Base-by-base conservation (phyloP, 1,284 basidiomycete genomes). In the Melampsora occidentalis region DNA sequence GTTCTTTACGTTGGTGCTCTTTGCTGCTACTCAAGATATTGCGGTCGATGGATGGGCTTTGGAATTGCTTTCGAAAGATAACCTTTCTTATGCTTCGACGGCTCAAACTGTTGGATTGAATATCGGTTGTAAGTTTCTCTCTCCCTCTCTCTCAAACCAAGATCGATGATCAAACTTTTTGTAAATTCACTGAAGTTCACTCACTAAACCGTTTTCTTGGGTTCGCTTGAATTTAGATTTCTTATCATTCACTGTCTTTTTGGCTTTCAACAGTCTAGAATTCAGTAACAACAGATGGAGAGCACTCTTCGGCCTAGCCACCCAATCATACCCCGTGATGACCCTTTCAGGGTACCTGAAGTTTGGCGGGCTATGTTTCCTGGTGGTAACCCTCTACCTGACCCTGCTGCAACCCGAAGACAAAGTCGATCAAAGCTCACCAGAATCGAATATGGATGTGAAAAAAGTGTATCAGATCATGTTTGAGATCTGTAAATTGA, bases 31-130 rank as follows among this genome's bases (percentile, higher is more conserved):
- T 0, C 97, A 99, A 88, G 93, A 99, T 83, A 98, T 98, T 79
- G 96, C 96, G 65, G 96, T 99, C 22, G 96, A 99, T 81, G 96
- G 92, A 91, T 99, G 97, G 97, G 97, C 97, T 9, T 87, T 99
- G 71, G 98, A 94, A 2, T 88, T 99, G 62, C 89, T 99, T 71
- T 98, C 96, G 1, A 90, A 94, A 78, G 94, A 96, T 79, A 97
- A 95, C 82, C 85, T 99, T 57, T 93, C 94, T 25, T 99, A 97
- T 82, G 97, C 97, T 6, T 96, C 93, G 33, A 99, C 96, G 4
- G 97, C 96, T 68, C 97, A 99, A 83, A 99, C 97, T 0, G 93
- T 99, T 76, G 97, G 97, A 22, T 87, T 99, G 59, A 98, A 97
- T 81, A 92, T 93, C 3, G 97, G 97, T 35, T 98, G 72, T 75